phyloP scores from a whole-genome alignment of 1,284 basidiomycete species.

The Gastroboletus turbinatus region DNA sequence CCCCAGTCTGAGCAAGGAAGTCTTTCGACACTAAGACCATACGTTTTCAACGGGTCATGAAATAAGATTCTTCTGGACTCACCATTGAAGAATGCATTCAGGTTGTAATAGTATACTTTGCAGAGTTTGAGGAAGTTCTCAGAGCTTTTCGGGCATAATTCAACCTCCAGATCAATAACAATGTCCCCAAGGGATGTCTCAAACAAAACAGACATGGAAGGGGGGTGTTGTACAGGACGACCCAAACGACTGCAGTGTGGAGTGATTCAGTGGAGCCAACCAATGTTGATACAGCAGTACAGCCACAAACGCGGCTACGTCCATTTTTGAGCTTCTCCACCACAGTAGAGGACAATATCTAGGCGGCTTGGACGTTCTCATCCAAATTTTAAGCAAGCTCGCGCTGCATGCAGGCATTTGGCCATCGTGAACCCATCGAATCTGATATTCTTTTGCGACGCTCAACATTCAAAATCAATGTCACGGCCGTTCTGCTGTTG shows the following conservation, averaged over 20 bases:
- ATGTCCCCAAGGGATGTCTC: conserved; percentile 96
- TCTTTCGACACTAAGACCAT: conserved; percentile 77
- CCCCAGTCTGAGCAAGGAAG: conserved; percentile 93
- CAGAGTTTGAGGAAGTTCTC: conserved; percentile 97
- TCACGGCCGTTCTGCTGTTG: not conserved
- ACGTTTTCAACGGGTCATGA: conserved; percentile 9
- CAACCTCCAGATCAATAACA: conserved; percentile 94
- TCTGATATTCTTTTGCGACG: not conserved
- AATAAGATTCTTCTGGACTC: conserved; percentile 26
- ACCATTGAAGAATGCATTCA: conserved; percentile 98
- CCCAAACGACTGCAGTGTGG: not conserved
- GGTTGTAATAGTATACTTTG: conserved; percentile 94
- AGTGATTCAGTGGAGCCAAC: not conserved
- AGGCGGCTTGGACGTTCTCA: not conserved
- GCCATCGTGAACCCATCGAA: not conserved
- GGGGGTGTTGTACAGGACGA: not conserved
- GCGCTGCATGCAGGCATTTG: not conserved
- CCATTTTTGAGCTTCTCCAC: not conserved
- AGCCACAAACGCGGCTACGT: not conserved
- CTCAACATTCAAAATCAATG: not conserved
- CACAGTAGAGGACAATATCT: not conserved
- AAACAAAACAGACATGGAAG: conserved; percentile 88
- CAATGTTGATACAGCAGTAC: not conserved
- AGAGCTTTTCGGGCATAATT: conserved; percentile 85
- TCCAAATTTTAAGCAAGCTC: not conserved